Evolutionary conservation across 805 yeast genomes (phyloP), one percentile per base, ranked within the genome.

Genomic region (Nakazawaea wickerhamii): DNA sequence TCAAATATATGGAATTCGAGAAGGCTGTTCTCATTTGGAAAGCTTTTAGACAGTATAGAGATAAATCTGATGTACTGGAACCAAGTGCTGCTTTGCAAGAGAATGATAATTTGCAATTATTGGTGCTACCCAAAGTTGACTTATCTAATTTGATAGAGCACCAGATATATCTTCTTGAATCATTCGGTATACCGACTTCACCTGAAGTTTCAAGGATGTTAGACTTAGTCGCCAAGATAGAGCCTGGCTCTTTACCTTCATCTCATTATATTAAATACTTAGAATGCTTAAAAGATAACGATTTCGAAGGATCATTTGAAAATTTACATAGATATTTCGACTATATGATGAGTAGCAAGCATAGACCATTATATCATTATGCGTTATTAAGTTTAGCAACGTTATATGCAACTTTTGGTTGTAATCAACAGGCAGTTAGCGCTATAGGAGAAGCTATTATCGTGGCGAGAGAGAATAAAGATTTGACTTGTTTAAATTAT

Each of bases 381-480:
- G 90, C 95, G 1, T 64, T 87, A 25, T 67, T 86, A 15, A 79
- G 84, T 2, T 63, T 83, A 37, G 95, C 93, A 0, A 69, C 84
- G 0, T 61, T 85, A 31, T 88, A 86, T 50, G 80, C 82, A 18
- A 75, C 73, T 40, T 84, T 83, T 56, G 79, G 80, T 22, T 78
- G 80, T 43, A 73, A 74, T 48, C 71, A 70, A 10, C 82, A 82
- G 46, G 95, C 96, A 0, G 57, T 87, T 11, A 71, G 81, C 49
- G 82, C 95, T 1, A 84, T 88, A 7, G 87, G 84, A 48, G 96
- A 89, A 57, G 93, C 96, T 0, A 83, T 88, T 2, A 70, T 84
- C 5, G 88, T 89, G 3, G 96, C 96, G 0, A 67, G 96, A 50
- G 96, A 89, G 53, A 81, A 83, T 51, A 80, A 80, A 48, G 96